These are phyloP conservation scores for Peterozyma xylosa DNA, from an alignment of 805 yeast species.

Conservation along the genomic window DNA sequence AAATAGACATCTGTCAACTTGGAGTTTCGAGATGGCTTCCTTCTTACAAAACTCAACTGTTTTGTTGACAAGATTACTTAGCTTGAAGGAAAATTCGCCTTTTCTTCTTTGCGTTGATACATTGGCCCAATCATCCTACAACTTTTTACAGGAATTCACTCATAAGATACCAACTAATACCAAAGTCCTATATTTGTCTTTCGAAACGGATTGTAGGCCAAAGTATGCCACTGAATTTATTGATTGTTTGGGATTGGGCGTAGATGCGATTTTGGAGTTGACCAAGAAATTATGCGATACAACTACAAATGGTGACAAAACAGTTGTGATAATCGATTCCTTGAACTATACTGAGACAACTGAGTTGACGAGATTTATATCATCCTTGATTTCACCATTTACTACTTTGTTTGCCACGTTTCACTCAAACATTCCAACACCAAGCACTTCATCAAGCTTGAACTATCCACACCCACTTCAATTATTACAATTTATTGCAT, in stretches of 20 bases:
- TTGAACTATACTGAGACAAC: constrained; percentile 48
- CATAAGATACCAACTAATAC: constrained; percentile 25
- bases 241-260: constrained; percentile 27
- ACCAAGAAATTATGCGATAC: constrained; percentile 3
- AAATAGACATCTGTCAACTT: too few species aligned
- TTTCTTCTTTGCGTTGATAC: constrained; percentile 65
- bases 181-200: constrained; percentile 51
- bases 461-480: constrained; percentile 48
- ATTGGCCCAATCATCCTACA: constrained; percentile 56
- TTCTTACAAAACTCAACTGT: constrained; percentile 27
- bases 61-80: constrained; percentile 57
- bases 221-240: constrained; percentile 38
- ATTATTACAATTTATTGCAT: constrained; percentile 63
- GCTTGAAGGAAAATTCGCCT: constrained; percentile 69
- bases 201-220: constrained; percentile 56
- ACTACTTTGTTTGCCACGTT: constrained; percentile 26
- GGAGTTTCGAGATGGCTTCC: constrained; percentile 3
- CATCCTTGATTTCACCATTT: constrained; percentile 31
- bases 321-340: constrained; percentile 57
- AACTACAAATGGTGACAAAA: constrained; percentile 18
- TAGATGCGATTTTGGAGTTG: neutral
- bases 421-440: constrained; percentile 25
- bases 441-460: constrained; percentile 6
- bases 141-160: constrained; percentile 52
- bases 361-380: constrained; percentile 40